These are phyloP conservation scores for Scleromitrula shiraiana DNA, from an alignment of 2,329 filamentous ascomycete genomes.

Conservation along the genomic window DNA sequence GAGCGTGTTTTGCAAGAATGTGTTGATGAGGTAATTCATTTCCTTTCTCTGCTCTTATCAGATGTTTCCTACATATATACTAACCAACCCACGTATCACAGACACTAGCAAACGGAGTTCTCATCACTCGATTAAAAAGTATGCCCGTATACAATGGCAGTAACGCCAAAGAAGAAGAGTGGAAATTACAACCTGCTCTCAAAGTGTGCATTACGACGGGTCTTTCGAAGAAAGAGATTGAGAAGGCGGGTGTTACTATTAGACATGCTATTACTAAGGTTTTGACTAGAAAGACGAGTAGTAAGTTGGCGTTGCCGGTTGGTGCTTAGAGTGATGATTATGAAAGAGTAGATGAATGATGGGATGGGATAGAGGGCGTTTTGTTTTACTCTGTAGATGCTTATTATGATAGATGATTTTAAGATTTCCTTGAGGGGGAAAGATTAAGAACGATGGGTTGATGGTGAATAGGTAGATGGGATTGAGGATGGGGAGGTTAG, in stretches of 20 bases:
- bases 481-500: background rate
- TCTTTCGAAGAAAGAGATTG: constrained; percentile 86
- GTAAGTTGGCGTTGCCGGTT: constrained; percentile 33
- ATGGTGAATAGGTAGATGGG: too few species aligned
- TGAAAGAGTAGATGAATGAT: background rate
- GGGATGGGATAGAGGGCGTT: background rate
- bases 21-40: constrained; percentile 76
- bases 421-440: too few species aligned
- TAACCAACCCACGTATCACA: constrained; percentile 31
- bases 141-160: constrained; percentile 58
- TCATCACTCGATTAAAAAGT: constrained; percentile 80
- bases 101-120: constrained; percentile 78
- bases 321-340: constrained; percentile 24
- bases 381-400: background rate
- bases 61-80: too few species aligned
- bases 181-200: constrained; percentile 68
- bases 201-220: constrained; percentile 88
- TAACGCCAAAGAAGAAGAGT: constrained; percentile 60
- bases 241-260: constrained; percentile 83
- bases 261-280: constrained; percentile 92
- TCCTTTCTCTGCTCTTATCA: background rate
- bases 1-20: constrained; percentile 80
- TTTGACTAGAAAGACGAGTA: constrained; percentile 57
- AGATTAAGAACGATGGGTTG: too few species aligned
- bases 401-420: background rate